These are phyloP conservation scores for Cercospora brassicicola DNA, from an alignment of 2,329 filamentous ascomycete species.

Conservation along the genomic window DNA sequence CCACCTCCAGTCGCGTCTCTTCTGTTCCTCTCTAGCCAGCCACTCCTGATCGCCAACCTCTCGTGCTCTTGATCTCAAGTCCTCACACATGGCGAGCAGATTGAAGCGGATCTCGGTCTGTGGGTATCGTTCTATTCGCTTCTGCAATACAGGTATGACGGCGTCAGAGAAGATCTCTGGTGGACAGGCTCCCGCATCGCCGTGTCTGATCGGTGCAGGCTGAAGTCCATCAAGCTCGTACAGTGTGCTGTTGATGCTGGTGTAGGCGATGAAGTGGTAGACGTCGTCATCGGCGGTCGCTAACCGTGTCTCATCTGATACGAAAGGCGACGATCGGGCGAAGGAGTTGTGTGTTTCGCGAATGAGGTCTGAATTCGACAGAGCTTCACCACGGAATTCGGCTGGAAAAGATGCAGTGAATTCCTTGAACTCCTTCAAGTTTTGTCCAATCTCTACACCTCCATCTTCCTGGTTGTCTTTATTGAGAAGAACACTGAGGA, in stretches of 20 bases:
- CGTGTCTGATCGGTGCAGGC: conserved; percentile 87
- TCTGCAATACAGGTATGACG: conserved; percentile 83
- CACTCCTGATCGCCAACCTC: conserved; percentile 81
- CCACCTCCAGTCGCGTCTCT: conserved; percentile 84
- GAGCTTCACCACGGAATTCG: conserved; percentile 65
- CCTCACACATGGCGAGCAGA: conserved; percentile 84
- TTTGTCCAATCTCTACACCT: conserved; percentile 69
- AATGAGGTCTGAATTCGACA: conserved; percentile 64
- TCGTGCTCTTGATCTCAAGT: conserved; percentile 72
- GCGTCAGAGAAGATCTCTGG: conserved; percentile 71
- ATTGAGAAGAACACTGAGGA: conserved; percentile 89
- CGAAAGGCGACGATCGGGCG: conserved; percentile 82
- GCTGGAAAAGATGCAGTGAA: conserved; percentile 81
- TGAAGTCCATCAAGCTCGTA: conserved; percentile 97
- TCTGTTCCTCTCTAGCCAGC: conserved; percentile 76
- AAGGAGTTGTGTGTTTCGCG: conserved; percentile 82
- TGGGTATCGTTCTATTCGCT: conserved; percentile 81
- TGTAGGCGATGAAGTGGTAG: conserved; percentile 98
- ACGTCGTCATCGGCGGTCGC: conserved; percentile 79
- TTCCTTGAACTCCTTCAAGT: conserved; percentile 76
- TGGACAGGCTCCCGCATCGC: conserved; percentile 65
- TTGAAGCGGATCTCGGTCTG: conserved; percentile 91
- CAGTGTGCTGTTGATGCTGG: conserved; percentile 71
- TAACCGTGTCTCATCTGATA: conserved; percentile 79
- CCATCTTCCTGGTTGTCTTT: conserved; percentile 50